These are phyloP conservation scores for Fusarium guadeloupense DNA, from an alignment of 2,329 filamentous ascomycete genomes.

Conservation along the genomic window DNA sequence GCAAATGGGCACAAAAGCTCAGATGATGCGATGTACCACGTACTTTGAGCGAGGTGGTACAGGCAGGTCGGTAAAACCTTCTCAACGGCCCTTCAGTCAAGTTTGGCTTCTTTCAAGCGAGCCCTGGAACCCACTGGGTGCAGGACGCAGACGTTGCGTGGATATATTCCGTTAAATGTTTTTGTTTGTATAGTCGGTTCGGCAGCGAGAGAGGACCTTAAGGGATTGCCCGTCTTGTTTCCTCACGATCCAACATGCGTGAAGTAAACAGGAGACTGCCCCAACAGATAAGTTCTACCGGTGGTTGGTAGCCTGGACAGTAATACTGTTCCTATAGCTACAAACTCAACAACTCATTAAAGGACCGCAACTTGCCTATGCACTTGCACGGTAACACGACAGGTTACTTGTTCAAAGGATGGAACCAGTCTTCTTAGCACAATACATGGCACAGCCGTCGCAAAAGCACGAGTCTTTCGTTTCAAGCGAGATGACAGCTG, in stretches of 20 bases:
- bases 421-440: too few species aligned
- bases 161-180: too few species aligned
- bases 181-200: too few species aligned
- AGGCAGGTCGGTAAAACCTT: not conserved
- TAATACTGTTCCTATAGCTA: not conserved
- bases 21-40: constrained; percentile 24
- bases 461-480: constrained; percentile 8
- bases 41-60: constrained; percentile 4
- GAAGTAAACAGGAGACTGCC: too few species aligned
- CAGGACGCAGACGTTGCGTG: too few species aligned
- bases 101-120: constrained; percentile 1
- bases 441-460: constrained; percentile 1
- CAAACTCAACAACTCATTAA: not conserved
- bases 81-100: not conserved
- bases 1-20: constrained; percentile 14
- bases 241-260: too few species aligned
- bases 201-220: too few species aligned
- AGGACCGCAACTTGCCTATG: not conserved
- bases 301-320: not conserved
- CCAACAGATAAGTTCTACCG: not conserved
- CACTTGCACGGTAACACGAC: not conserved
- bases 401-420: not conserved
- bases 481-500: constrained; percentile 28
- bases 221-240: too few species aligned
- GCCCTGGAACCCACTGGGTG: too few species aligned